Evolutionary conservation across 1,139 yeast genomes (phyloP).

Genomic region (Hansenula lynferdii): DNA sequence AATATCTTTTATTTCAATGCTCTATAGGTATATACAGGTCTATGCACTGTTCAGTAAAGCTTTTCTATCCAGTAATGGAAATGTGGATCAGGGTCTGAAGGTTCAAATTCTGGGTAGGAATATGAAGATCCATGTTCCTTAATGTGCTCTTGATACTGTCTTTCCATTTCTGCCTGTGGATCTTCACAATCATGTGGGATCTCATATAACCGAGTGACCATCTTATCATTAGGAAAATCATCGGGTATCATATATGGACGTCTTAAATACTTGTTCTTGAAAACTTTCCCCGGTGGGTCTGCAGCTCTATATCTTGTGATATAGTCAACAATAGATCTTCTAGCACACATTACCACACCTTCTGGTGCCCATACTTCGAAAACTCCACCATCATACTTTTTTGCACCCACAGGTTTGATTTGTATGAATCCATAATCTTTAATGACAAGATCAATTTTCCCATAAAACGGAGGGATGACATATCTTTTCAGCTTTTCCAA

Average conservation of each 20-base stretch:
- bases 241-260: too few species aligned
- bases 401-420: constrained; percentile 59
- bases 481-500: constrained; percentile 34
- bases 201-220: constrained; percentile 19
- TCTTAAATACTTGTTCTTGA: too few species aligned
- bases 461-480: constrained; percentile 63
- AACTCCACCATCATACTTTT: constrained; percentile 33
- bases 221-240: constrained; percentile 19
- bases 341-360: constrained; percentile 38
- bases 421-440: constrained; percentile 66
- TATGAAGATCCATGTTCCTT: constrained; percentile 11
- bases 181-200: constrained; percentile 17
- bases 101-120: constrained; percentile 5
- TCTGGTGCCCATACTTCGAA: constrained; percentile 44
- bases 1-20: too few species aligned
- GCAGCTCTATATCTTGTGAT: constrained; percentile 15
- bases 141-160: constrained; percentile 13
- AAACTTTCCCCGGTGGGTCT: too few species aligned
- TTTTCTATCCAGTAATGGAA: constrained; percentile 21
- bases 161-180: constrained; percentile 15
- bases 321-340: constrained; percentile 34
- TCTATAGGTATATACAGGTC: too few species aligned
- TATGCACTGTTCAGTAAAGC: too few species aligned
- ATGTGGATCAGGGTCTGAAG: constrained; percentile 13
- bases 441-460: constrained; percentile 62